phyloP scores from a whole-genome alignment of 177 flowering plant genomes.

The Tripterygium wilfordii region DNA sequence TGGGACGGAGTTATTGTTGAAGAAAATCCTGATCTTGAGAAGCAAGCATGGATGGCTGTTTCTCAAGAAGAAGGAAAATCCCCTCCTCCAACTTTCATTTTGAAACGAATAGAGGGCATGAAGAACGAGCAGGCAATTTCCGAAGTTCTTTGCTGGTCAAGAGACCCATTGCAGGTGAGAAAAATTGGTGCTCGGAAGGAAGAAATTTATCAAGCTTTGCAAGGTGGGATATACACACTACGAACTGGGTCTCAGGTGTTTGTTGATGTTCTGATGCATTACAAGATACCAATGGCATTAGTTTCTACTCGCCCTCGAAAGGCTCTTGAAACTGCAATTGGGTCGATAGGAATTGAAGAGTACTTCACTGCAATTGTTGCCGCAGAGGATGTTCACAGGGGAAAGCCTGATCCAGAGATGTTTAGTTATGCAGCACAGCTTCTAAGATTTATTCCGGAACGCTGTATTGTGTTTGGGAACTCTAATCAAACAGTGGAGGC shows the following conservation, averaged over 20 bases:
- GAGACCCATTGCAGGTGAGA: slow-evolving; percentile 60
- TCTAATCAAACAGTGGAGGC: slow-evolving; percentile 94
- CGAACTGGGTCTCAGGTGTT: slow-evolving; percentile 80
- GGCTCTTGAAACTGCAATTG: slow-evolving; percentile 62
- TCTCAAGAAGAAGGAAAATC: slow-evolving; percentile 89
- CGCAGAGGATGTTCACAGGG: slow-evolving; percentile 89
- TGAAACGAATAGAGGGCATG: slow-evolving; percentile 87
- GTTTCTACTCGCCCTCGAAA: slow-evolving; percentile 82
- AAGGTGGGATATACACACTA: slow-evolving; percentile 70
- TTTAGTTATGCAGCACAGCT: slow-evolving; percentile 81
- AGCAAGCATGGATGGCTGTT: slow-evolving; percentile 78
- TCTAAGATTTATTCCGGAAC: slow-evolving; percentile 68
- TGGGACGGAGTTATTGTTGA: slow-evolving; percentile 95
- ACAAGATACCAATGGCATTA: slow-evolving; percentile 89
- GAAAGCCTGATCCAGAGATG: slow-evolving; percentile 99
- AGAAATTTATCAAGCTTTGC: slow-evolving; percentile 69
- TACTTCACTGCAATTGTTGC: slow-evolving; percentile 68
- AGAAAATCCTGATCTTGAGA: slow-evolving; percentile 79
- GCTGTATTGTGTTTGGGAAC: slow-evolving; percentile 93
- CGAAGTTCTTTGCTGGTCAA: slow-evolving; percentile 95
- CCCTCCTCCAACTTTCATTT: slow-evolving; percentile 69
- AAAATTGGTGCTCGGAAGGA: slow-evolving; percentile 75
- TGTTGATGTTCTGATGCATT: slow-evolving; percentile 59
- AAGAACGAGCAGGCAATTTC: slow-evolving; percentile 93
- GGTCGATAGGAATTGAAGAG: slow-evolving; percentile 56